Evolutionary conservation across 495 filamentous ascomycete genomes (phyloP).

Genomic region (Cryomyces minteri): DNA sequence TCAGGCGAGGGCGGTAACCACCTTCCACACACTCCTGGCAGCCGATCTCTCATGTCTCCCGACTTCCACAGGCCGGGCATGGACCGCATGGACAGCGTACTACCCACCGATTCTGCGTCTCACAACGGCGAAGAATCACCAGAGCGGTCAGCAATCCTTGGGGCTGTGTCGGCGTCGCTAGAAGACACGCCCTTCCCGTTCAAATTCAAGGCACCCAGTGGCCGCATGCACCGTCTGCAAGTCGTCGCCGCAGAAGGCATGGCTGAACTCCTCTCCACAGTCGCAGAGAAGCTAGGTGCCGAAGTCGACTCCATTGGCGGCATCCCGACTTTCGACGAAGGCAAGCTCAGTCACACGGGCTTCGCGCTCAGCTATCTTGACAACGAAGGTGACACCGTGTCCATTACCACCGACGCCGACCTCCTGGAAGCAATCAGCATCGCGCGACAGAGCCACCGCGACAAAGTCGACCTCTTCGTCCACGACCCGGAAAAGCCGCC

Average conservation of each 20-base stretch:
- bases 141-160: constrained; percentile 39
- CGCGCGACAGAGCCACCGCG: constrained; percentile 52
- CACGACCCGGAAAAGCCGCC: constrained; percentile 82
- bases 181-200: constrained; percentile 78
- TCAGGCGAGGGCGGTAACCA: constrained; percentile 67
- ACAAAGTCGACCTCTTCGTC: constrained; percentile 95
- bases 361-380: constrained; percentile 94
- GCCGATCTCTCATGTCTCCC: constrained; percentile 60
- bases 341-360: constrained; percentile 58
- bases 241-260: constrained; percentile 66
- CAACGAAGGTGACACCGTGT: constrained; percentile 93
- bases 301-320: constrained; percentile 82
- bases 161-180: constrained; percentile 28
- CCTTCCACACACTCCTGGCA: constrained; percentile 38
- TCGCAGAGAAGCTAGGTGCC: constrained; percentile 70
- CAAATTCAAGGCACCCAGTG: constrained; percentile 98
- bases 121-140: constrained; percentile 72
- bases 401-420: constrained; percentile 90
- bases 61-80: constrained; percentile 42
- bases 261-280: constrained; percentile 56
- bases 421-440: constrained; percentile 78
- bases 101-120: constrained; percentile 86
- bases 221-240: constrained; percentile 84
- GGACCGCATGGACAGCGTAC: constrained; percentile 62
- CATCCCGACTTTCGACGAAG: constrained; percentile 51